phyloP scores from a whole-genome alignment of 2,329 filamentous ascomycete species.

The Exophiala oligosperma region DNA sequence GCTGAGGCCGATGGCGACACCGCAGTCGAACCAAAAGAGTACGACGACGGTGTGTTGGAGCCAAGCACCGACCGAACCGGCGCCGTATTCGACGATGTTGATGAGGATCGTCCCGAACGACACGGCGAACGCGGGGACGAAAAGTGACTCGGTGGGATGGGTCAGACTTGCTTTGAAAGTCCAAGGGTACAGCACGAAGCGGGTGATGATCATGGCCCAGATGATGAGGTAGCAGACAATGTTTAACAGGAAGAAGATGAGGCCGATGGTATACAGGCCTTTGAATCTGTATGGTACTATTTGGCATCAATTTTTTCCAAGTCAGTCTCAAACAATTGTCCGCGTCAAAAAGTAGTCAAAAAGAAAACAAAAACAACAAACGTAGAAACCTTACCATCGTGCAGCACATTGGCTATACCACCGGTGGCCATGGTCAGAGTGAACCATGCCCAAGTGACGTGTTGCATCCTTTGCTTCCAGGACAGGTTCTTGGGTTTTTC shows the following conservation, averaged over 20 bases:
- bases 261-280: slow-evolving; percentile 61
- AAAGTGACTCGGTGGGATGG: slow-evolving; percentile 76
- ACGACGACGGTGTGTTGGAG: slow-evolving; percentile 61
- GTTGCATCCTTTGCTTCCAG: slow-evolving; percentile 58
- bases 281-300: slow-evolving; percentile 53
- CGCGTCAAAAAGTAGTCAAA: too few species aligned
- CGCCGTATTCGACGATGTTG: slow-evolving; percentile 75
- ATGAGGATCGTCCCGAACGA: slow-evolving; percentile 75
- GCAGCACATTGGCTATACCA: slow-evolving; percentile 60
- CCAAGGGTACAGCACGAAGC: slow-evolving; percentile 69
- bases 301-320: neutral
- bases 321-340: slow-evolving; percentile 13
- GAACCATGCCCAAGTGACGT: slow-evolving; percentile 78
- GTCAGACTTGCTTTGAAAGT: slow-evolving; percentile 71
- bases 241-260: slow-evolving; percentile 64
- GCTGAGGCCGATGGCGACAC: slow-evolving; percentile 66
- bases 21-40: slow-evolving; percentile 73
- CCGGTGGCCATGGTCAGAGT: slow-evolving; percentile 67
- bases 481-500: slow-evolving; percentile 35
- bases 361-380: too few species aligned
- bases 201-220: slow-evolving; percentile 61
- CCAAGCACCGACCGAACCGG: slow-evolving; percentile 63
- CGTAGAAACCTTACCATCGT: slow-evolving; percentile 45
- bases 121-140: slow-evolving; percentile 68
- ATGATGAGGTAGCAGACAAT: slow-evolving; percentile 64